Evolutionary conservation across 129 eudicot genomes (phyloP), one percentile per base, ranked within the genome.

Genomic region (Flaveria sonorensis): DNA sequence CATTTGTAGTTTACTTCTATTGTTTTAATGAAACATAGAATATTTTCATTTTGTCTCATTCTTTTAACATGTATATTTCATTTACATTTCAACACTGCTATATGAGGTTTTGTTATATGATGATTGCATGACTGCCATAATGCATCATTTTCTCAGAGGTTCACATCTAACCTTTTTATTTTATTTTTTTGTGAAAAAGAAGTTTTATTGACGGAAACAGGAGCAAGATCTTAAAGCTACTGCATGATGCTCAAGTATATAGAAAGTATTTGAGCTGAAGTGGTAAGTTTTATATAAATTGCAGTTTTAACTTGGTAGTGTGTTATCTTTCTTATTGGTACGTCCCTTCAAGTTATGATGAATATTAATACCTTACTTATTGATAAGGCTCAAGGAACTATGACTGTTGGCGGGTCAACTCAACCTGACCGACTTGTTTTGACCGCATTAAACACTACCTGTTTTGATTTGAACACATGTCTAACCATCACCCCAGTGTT

Each of bases 131-230:
- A 50, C 16, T 9, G 10, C 72, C 51, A 67, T 67, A 67, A 40
- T 60, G 79, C 77, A 61, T 46, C 73, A 73, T 75, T 64, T 76
- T 36, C 40, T 46, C 65, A 39, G 64, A 59, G 32, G 68, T 61
- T 65, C 43, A 39, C 67, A 21, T 52, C 57, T 64, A 72, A 50
- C 74, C 7, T 63, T 64, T 28, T 32, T 76, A 36, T 51, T 20
- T 39, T 28, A 72, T 76, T 76, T 28, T 66, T 51, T 77, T 81
- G 60, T 64, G 79, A 72, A 28, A 68, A 68, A 68, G 53, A 68
- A 68, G 13, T 78, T 72, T 63, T 73, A 39, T 74, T 67, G 73
- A 72, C 70, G 79, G 70, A 78, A 64, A 78, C 79, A 66, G 51
- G 63, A 30, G 47, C 60, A 64, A 19, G 36, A 63, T 63, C 79